Base-by-base conservation (phyloP, 495 filamentous ascomycete genomes). In the Cenococcum geophilum region DNA sequence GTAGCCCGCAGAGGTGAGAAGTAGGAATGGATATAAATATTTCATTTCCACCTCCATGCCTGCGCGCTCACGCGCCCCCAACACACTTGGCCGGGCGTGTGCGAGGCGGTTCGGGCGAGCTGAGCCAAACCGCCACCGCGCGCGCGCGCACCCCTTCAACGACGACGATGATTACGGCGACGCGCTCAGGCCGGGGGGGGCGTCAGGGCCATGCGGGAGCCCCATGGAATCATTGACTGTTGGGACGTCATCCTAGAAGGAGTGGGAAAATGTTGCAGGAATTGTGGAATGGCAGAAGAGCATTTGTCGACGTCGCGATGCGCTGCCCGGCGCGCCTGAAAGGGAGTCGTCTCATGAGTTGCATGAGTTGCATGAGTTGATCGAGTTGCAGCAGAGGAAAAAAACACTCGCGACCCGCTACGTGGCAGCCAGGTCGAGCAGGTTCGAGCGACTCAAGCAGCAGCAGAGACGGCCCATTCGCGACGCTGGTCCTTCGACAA, bases 271-370 rank as follows among this genome's bases (percentile, higher is more conserved):
- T n/a, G n/a, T n/a, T n/a, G n/a, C n/a, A n/a, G n/a, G n/a, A n/a
- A n/a, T n/a, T n/a, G n/a, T n/a, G 59, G 60, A 63, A 63, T 59
- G 64, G 60, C 64, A 67, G 43, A 49, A 60, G 57, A 63, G 60
- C 57, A 63, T 60, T 60, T 63, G 64, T 67, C 64, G 36, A 53
- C 37, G 64, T 60, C 51, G 56, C 50, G 49, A 55, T 20, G 40
- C 55, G 20, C 55, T 42, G 59, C 58, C 58, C 63, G 55, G 40
- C 22, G 60, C 55, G 59, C 60, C 59, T 43, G 43, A 49, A 32
- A 32, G 27, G 27, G 27, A 32, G 27, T 32, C 27, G 27, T 32
- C 27, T n/a, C n/a, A n/a, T n/a, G n/a, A n/a, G n/a, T n/a, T n/a
- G n/a, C 3, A 32, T 32, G 27, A 32, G 27, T 32, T 32, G 27